Evolutionary conservation across 768 basidiomycete genomes (phyloP), one percentile per base, ranked within the genome.

Genomic region (Clavaria fumosa): DNA sequence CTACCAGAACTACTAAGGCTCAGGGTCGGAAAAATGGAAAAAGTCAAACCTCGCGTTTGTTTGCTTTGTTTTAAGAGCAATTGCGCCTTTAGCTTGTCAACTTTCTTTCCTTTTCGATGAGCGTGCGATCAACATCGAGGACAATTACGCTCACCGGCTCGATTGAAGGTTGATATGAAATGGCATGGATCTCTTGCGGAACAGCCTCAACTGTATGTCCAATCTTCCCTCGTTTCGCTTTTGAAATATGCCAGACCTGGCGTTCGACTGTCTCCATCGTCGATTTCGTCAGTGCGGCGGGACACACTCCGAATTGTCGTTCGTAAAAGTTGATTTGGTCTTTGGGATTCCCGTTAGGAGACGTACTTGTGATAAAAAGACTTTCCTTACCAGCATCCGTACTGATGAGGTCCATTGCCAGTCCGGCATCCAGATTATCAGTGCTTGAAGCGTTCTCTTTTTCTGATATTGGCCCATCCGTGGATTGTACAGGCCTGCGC

Each of bases 271-370:
- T 57, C 7, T 56, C 49, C 38, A 75, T 66, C 11, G 64, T 66
- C 21, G 51, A 48, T 24, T 66, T 69, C 0, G 72, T 63, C 15
- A 82, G 53, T 17, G 60, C 49, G n/a, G 56, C 39, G 3, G 84
- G 69, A 4, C 62, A 59, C 10, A 65, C 48, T 7, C 83, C 84
- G 52, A 85, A 90, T 50, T 90, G 86, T 7, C 53, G 57, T 47
- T 86, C 81, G 49, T 86, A 84, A 35, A 62, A 53, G 47, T 77
- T 66, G 37, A n/a, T n/a, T n/a, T n/a, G n/a, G n/a, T n/a, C n/a
- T n/a, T n/a, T n/a, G n/a, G n/a, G n/a, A n/a, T n/a, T n/a, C n/a
- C n/a, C n/a, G n/a, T n/a, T n/a, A n/a, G n/a, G n/a, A n/a, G n/a
- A n/a, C n/a, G n/a, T n/a, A n/a, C n/a, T n/a, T n/a, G n/a, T n/a